Evolutionary conservation across 805 yeast genomes (phyloP).

Genomic region (Ogataea trehaloabstinens): DNA sequence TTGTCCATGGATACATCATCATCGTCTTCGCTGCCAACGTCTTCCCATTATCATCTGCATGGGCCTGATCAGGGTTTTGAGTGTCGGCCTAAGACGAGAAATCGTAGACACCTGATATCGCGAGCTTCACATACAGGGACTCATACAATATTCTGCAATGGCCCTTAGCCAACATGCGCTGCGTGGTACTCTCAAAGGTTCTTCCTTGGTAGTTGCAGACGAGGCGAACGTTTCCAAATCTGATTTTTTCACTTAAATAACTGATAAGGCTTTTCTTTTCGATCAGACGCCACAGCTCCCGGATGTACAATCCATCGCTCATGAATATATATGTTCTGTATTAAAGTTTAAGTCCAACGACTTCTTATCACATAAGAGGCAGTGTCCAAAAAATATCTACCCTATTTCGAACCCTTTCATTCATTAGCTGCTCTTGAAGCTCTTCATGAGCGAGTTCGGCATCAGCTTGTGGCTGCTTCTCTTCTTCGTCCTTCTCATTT

Average conservation of each 20-base stretch:
- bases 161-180: conserved; percentile 80
- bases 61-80: too few species aligned
- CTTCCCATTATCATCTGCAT: conserved; percentile 35
- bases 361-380: conserved; percentile 46
- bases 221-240: conserved; percentile 80
- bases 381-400: conserved; percentile 48
- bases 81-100: conserved; percentile 69
- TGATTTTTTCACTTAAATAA: conserved; percentile 76
- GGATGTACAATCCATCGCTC: conserved; percentile 81
- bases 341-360: conserved; percentile 42
- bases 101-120: conserved; percentile 80
- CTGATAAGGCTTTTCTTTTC: conserved; percentile 71
- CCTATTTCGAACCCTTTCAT: conserved; percentile 43
- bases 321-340: conserved; percentile 73
- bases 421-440: conserved; percentile 40
- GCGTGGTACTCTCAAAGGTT: conserved; percentile 79
- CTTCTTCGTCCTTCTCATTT: conserved; percentile 10
- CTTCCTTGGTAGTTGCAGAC: conserved; percentile 84
- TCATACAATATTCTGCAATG: conserved; percentile 92
- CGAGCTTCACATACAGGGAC: conserved; percentile 68
- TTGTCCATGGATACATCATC: conserved; percentile 36
- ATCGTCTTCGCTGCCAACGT: conserved; percentile 29
- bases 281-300: conserved; percentile 68
- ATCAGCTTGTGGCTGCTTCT: not conserved
- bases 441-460: conserved; percentile 39